Base-by-base conservation (phyloP, 345 rosid species). In the Geranium rotundifolium region DNA sequence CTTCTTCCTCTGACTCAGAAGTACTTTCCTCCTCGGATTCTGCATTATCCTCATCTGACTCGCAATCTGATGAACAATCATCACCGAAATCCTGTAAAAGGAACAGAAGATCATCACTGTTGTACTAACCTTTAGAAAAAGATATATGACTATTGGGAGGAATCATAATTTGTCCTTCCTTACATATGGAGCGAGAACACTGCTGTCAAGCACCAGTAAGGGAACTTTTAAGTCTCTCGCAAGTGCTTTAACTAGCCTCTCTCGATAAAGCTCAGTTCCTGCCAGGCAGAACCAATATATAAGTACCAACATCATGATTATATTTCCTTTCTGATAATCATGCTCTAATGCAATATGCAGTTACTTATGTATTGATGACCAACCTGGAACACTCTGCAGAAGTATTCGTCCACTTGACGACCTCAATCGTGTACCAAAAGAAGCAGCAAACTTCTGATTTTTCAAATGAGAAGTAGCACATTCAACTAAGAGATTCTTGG, bases 251-350 rank as follows among this genome's bases (percentile, higher is more conserved):
- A 93, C 97, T 73, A 88, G 59, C 79, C 99, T 83, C 77, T 93
- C 99, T 31, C 90, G 80, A 68, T 86, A 90, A 63, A 93, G 99
- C 72, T 90, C 96, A 15, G 96, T 90, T 63, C 97, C 99, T 92
- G 76, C n/a, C 50, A 70, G 69, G 61, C 58, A 63, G 66, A 66
- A 70, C 61, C 64, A 61, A 57, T 10, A 49, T 29, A 58, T 62
- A 59, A 46, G 23, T 63, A 66, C 63, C 18, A 72, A 58, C 20
- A 63, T 16, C 17, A 49, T 50, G 57, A 61, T 19, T 63, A 23
- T 50, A 67, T 54, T 50, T 59, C 56, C 41, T 30, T 57, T 71
- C 0, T 50, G n/a, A 4, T 37, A 9, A 27, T 5, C 3, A 71
- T 50, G 65, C 30, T 46, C 7, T 5, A 56, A 68, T 59, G 17